Conservation (phyloP, 352 stramenopile genomes). For the Phytophthora agathidicida region DNA sequence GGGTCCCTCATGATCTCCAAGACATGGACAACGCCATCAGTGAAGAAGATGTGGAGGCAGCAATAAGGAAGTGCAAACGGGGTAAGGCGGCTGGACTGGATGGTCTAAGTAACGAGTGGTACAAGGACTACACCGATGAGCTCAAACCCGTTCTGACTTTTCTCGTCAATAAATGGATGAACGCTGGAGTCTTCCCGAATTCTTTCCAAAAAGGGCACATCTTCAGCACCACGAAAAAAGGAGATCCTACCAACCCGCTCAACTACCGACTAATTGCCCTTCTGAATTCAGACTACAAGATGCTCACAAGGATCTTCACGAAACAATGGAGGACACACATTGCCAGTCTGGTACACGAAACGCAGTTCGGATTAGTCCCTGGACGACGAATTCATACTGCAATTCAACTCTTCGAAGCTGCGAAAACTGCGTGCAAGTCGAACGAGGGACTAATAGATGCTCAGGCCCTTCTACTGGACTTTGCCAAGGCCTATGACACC, state of each 20-base stretch:
- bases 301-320: neutral
- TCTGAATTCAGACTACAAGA: constrained; percentile 19
- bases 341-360: neutral
- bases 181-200: neutral
- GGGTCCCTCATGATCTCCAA: neutral
- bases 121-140: neutral
- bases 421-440: too few relatives aligned
- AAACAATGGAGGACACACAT: too few relatives aligned
- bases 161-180: constrained; percentile 1
- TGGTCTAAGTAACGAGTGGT: constrained; percentile 7
- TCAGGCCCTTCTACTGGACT: constrained; percentile 1
- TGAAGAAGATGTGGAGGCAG: neutral
- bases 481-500: constrained; percentile 18
- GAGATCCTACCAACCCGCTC: neutral
- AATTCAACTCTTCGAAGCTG: neutral
- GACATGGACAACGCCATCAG: too few relatives aligned
- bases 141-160: neutral
- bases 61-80: neutral
- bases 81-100: constrained; percentile 11
- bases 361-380: constrained; percentile 5
- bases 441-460: too few relatives aligned
- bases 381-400: neutral
- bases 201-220: constrained; percentile 4
- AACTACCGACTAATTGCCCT: constrained; percentile 8
- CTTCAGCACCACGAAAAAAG: constrained; percentile 4